Evolutionary conservation across 2,329 filamentous ascomycete species (phyloP).

Genomic region (Talaromyces amestolkiae): DNA sequence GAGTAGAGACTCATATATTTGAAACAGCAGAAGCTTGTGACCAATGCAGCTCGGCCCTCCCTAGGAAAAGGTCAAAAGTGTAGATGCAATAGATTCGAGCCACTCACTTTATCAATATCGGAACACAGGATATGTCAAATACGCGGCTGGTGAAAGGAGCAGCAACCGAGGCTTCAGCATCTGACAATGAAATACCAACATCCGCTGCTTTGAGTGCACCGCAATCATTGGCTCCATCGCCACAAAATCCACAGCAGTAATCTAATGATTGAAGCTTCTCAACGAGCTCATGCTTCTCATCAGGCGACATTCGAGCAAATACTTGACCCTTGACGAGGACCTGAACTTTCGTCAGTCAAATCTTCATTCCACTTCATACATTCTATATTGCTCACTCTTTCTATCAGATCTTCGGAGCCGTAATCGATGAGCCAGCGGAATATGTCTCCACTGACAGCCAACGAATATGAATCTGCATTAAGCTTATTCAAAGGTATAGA

Average conservation of each 20-base stretch:
- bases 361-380: neutral
- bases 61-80: constrained; percentile 43
- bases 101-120: constrained; percentile 75
- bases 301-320: constrained; percentile 96
- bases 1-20: constrained; percentile 99
- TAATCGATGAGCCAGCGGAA: constrained; percentile 97
- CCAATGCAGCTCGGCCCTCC: constrained; percentile 87
- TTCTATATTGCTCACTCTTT: constrained; percentile 52
- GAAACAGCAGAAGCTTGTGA: constrained; percentile 99
- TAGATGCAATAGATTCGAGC: neutral
- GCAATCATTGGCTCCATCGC: constrained; percentile 96
- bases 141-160: constrained; percentile 93
- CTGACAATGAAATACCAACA: constrained; percentile 93
- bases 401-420: constrained; percentile 74
- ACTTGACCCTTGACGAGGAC: constrained; percentile 91
- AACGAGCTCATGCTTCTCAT: constrained; percentile 96
- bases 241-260: constrained; percentile 94
- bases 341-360: constrained; percentile 40
- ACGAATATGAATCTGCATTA: constrained; percentile 77
- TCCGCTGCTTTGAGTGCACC: constrained; percentile 95
- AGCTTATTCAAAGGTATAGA: constrained; percentile 82
- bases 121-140: constrained; percentile 95
- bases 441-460: constrained; percentile 88
- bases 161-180: constrained; percentile 96
- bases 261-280: constrained; percentile 96